Evolutionary conservation across 352 stramenopile species (phyloP).

Genomic region (Pythium monospermum): DNA sequence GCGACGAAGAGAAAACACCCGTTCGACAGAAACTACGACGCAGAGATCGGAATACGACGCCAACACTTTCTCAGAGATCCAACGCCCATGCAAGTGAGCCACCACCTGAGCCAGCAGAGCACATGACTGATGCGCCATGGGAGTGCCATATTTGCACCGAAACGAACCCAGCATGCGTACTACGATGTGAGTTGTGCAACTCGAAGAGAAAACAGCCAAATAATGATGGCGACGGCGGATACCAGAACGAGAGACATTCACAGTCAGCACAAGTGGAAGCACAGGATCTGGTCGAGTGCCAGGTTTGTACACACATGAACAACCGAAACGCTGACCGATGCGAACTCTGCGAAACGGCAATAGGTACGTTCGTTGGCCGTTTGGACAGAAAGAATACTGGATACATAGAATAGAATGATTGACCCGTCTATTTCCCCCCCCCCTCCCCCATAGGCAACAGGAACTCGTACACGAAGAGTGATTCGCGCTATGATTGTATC

Average conservation of each 20-base stretch:
- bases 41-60: not conserved
- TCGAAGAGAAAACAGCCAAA: not conserved
- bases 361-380: slow-evolving; percentile 10
- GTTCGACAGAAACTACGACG: slow-evolving; percentile 13
- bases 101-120: too few species aligned
- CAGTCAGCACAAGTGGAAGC: too few species aligned
- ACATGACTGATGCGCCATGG: slow-evolving; percentile 1
- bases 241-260: not conserved
- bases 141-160: slow-evolving; percentile 29
- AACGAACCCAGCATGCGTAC: not conserved
- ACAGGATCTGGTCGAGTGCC: not conserved
- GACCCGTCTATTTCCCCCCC: too few species aligned
- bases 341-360: slow-evolving; percentile 1
- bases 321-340: not conserved
- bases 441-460: not conserved
- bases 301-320: slow-evolving; percentile 8
- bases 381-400: slow-evolving; percentile 13
- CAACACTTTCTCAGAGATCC: too few species aligned
- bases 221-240: not conserved
- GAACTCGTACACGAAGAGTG: not conserved
- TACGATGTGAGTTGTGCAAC: slow-evolving; percentile 12
- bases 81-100: too few species aligned
- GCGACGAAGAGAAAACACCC: slow-evolving; percentile 20
- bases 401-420: too few species aligned
- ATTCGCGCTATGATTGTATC: slow-evolving; percentile 1